A percentile compares a stretch with the other conserved stretches of the same genome.
phyloP scores from a whole-genome alignment of 768 basidiomycete genomes.

The Leccinum olivaceopallidum region DNA sequence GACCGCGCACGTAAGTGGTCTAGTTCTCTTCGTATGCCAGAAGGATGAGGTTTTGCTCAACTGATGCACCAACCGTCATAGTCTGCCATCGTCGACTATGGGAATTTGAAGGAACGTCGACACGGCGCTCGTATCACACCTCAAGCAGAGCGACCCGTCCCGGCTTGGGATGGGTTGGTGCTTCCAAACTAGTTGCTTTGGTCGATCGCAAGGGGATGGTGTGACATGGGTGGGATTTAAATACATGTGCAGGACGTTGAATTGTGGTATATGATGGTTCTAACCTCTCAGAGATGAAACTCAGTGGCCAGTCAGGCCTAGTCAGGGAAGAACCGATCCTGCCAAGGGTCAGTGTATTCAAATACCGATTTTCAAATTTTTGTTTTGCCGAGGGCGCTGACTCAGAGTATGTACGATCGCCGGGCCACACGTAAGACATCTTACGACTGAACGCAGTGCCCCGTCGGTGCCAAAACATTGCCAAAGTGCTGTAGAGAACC shows the following conservation, averaged over 20 bases:
- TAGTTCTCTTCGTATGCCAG: not conserved
- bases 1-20: conserved; percentile 59
- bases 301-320: too few relatives aligned
- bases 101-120: conserved; percentile 59
- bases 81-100: conserved; percentile 77
- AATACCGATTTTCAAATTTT: not conserved
- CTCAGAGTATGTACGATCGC: not conserved
- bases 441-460: not conserved
- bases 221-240: too few relatives aligned
- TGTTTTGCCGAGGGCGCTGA: not conserved
- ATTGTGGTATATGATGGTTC: too few relatives aligned
- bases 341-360: too few relatives aligned
- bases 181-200: conserved; percentile 24
- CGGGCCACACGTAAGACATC: not conserved
- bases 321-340: too few relatives aligned
- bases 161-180: conserved; percentile 54
- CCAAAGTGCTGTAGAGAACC: not conserved
- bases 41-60: not conserved
- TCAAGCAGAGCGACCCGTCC: conserved; percentile 77
- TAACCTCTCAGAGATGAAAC: too few relatives aligned
- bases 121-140: conserved; percentile 83
- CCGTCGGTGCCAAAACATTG: not conserved
- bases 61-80: conserved; percentile 28
- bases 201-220: too few relatives aligned
- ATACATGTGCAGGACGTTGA: too few relatives aligned